Evolutionary conservation across 1,284 basidiomycete species (phyloP), one percentile per base, ranked within the genome.

Genomic region (Sphaerobolus stellatus): DNA sequence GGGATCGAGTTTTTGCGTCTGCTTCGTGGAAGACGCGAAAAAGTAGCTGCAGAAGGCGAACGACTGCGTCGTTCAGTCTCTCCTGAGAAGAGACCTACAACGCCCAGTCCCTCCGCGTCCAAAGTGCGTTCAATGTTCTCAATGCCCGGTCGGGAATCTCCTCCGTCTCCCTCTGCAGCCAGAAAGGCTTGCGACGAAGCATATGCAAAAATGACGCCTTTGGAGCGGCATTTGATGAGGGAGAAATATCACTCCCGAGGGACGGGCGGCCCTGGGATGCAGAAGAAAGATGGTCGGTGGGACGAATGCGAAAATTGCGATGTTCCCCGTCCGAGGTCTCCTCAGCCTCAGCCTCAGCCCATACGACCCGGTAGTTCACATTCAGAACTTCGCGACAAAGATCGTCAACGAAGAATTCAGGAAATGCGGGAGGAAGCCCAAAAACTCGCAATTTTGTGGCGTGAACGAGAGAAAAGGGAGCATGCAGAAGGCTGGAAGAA

Each of bases 201-300:
- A 13, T 50, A 50, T 50, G 48, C 28, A 2, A 31, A 22, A 34
- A 50, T 50, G 48, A 29, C 48, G 20, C 48, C 48, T 24, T 14
- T 34, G 9, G 18, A 50, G 24, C 30, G 33, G 20, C 33, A 50
- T 31, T 31, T 50, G 6, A 36, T 36, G 28, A 27, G 29, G 22
- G 31, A 50, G 22, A 3, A 34, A n/a, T n/a, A 29, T 28, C 25
- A 27, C 14, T 31, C 20, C 22, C 18, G n/a, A n/a, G n/a, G n/a
- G n/a, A n/a, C n/a, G n/a, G n/a, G n/a, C n/a, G n/a, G n/a, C n/a
- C n/a, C n/a, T n/a, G n/a, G n/a, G n/a, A n/a, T n/a, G n/a, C n/a
- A n/a, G n/a, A n/a, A n/a, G n/a, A n/a, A n/a, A n/a, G n/a, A n/a
- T n/a, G n/a, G n/a, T n/a, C n/a, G n/a, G n/a, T n/a, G n/a, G n/a